A percentile compares a stretch with the other conserved stretches of the same genome.
Evolutionary conservation across 805 yeast genomes (phyloP).

Genomic region (Cyberlindnera petersonii): DNA sequence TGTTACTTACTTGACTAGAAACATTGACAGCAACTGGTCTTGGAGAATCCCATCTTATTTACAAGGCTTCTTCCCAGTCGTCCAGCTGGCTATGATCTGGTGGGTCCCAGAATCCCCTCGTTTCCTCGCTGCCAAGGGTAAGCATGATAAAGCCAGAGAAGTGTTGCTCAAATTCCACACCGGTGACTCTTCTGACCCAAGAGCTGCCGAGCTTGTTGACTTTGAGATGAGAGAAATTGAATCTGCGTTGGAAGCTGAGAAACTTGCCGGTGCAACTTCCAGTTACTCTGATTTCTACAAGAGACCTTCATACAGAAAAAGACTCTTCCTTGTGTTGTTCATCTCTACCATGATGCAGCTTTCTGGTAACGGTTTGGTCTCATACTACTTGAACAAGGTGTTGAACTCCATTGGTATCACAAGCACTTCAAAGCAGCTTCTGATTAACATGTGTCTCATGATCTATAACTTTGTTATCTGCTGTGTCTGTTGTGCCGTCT

Average conservation of each 20-base stretch:
- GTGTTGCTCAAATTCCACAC: conserved; percentile 39
- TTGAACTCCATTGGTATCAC: conserved; percentile 52
- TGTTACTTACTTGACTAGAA: conserved; percentile 28
- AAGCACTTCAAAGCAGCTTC: conserved; percentile 37
- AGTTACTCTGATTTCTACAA: conserved; percentile 35
- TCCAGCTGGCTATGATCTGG: conserved; percentile 35
- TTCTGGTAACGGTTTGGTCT: conserved; percentile 49
- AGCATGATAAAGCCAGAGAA: conserved; percentile 39
- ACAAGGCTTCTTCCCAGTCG: conserved; percentile 44
- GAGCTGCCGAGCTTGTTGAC: conserved; percentile 28
- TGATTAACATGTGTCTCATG: conserved; percentile 47
- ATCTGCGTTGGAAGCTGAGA: conserved; percentile 39
- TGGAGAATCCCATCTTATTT: conserved; percentile 55
- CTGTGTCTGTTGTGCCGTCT: conserved; percentile 25
- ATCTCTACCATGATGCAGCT: conserved; percentile 39
- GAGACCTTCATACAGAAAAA: conserved; percentile 36
- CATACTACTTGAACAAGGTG: conserved; percentile 48
- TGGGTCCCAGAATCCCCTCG: conserved; percentile 50
- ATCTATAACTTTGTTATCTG: conserved; percentile 38
- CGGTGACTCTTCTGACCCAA: conserved; percentile 28
- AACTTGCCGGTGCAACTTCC: conserved; percentile 27
- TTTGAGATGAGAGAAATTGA: conserved; percentile 39
- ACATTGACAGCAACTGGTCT: conserved; percentile 30
- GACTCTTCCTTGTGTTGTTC: conserved; percentile 35
- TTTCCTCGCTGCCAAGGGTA: conserved; percentile 38